Evolutionary conservation across 2,329 filamentous ascomycete genomes (phyloP).

Genomic region (Didymella pinodella): DNA sequence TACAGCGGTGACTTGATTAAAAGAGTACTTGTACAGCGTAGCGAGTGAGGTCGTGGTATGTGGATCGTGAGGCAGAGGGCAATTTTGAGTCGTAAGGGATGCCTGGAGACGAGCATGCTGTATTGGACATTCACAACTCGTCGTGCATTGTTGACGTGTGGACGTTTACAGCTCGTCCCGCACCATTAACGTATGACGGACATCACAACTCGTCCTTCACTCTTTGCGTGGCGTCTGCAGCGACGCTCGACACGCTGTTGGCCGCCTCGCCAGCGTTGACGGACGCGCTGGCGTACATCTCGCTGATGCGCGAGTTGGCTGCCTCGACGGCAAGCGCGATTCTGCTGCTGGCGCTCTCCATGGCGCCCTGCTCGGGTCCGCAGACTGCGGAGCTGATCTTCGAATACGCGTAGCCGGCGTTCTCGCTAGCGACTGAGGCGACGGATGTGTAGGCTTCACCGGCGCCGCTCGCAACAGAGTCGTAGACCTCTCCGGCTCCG

Average conservation of each 20-base stretch:
- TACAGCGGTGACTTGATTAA: constrained; percentile 11
- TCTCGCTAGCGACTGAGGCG: constrained; percentile 56
- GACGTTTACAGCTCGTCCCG: constrained; percentile 61
- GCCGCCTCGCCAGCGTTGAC: constrained; percentile 57
- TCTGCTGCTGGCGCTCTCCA: constrained; percentile 55
- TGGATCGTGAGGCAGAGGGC: constrained; percentile 7
- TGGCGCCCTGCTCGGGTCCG: constrained; percentile 56
- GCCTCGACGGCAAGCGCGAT: constrained; percentile 54
- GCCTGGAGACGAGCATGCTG: background rate
- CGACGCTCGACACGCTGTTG: constrained; percentile 53
- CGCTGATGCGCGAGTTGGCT: constrained; percentile 54
- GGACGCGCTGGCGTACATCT: constrained; percentile 49
- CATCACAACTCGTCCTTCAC: constrained; percentile 62
- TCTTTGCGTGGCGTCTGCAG: constrained; percentile 52
- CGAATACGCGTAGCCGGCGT: constrained; percentile 43
- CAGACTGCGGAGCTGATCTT: constrained; percentile 57
- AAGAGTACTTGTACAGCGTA: constrained; percentile 23
- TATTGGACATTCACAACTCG: background rate
- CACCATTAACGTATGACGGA: constrained; percentile 48
- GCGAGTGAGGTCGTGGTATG: constrained; percentile 17
- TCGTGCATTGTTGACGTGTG: background rate
- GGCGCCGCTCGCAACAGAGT: constrained; percentile 43
- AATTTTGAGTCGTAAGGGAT: constrained; percentile 12
- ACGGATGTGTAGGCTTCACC: constrained; percentile 55
- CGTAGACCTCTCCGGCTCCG: constrained; percentile 56